A percentile compares a stretch with the other conserved stretches of the same genome.
phyloP scores from a whole-genome alignment of 768 basidiomycete genomes.

The Lentinula aciculospora region DNA sequence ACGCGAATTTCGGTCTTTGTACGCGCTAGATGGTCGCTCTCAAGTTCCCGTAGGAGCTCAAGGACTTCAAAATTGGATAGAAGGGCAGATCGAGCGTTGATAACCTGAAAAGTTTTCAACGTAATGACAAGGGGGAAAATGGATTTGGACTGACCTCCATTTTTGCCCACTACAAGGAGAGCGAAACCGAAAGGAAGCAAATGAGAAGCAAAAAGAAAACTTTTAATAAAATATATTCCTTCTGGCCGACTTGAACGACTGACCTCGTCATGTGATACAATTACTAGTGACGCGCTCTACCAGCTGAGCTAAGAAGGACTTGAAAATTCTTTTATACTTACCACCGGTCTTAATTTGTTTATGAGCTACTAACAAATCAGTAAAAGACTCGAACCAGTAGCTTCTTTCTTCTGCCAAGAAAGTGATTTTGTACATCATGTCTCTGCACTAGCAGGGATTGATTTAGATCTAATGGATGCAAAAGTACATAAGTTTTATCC shows the following conservation, averaged over 20 bases:
- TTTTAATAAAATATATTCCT: neutral
- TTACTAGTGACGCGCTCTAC: constrained; percentile 54
- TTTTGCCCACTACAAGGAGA: too few relatives aligned
- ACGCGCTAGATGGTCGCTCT: constrained; percentile 64
- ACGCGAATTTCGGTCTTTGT: constrained; percentile 65
- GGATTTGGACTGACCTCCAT: constrained; percentile 7
- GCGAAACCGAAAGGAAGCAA: too few relatives aligned
- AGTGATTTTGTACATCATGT: too few relatives aligned
- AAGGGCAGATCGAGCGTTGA: constrained; percentile 70
- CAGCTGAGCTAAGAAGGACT: constrained; percentile 50
- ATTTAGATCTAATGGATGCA: too few relatives aligned
- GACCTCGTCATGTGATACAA: constrained; percentile 2
- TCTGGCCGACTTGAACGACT: constrained; percentile 8
- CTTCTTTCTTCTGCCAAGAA: too few relatives aligned
- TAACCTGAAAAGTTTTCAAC: constrained; percentile 35
- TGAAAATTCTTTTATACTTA: neutral
- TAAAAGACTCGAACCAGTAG: too few relatives aligned
- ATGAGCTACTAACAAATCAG: too few relatives aligned
- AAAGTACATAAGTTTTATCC: too few relatives aligned
- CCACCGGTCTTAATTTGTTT: too few relatives aligned
- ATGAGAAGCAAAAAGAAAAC: neutral
- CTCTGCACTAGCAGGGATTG: too few relatives aligned
- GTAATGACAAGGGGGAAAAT: neutral
- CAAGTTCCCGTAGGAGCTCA: constrained; percentile 67
- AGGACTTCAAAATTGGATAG: constrained; percentile 89